These are phyloP conservation scores for Quercus tomentella DNA, from an alignment of 331 rosid species.

Conservation along the genomic window DNA sequence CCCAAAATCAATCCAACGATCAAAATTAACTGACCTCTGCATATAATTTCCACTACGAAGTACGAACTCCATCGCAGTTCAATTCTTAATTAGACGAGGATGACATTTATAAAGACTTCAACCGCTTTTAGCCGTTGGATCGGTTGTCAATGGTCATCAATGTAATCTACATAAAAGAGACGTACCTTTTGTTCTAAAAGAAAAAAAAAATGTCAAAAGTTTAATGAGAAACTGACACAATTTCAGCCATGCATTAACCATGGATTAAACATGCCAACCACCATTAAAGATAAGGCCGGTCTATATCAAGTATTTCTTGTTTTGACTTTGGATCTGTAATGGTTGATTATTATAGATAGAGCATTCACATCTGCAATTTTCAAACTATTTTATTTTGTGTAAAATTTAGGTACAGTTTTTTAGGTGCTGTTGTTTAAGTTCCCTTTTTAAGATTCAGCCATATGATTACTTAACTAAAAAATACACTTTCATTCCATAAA, in stretches of 20 bases:
- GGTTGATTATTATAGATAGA: no score
- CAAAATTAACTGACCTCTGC: not conserved
- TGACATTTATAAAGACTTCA: not conserved
- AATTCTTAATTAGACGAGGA: not conserved
- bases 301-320: not conserved
- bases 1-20: not conserved
- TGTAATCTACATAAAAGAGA: not conserved
- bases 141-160: not conserved
- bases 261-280: not conserved
- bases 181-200: not conserved
- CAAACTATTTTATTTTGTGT: no score
- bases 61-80: not conserved
- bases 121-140: not conserved
- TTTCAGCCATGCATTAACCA: not conserved
- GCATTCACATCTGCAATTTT: accelerated
- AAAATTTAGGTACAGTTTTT: no score
- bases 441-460: no score
- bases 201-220: not conserved
- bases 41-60: not conserved
- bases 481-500: no score
- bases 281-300: not conserved
- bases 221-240: not conserved
- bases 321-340: not conserved
- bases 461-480: no score
- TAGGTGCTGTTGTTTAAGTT: no score